phyloP scores from a whole-genome alignment of 75 land plant species.

The Sequoiadendron giganteum region DNA sequence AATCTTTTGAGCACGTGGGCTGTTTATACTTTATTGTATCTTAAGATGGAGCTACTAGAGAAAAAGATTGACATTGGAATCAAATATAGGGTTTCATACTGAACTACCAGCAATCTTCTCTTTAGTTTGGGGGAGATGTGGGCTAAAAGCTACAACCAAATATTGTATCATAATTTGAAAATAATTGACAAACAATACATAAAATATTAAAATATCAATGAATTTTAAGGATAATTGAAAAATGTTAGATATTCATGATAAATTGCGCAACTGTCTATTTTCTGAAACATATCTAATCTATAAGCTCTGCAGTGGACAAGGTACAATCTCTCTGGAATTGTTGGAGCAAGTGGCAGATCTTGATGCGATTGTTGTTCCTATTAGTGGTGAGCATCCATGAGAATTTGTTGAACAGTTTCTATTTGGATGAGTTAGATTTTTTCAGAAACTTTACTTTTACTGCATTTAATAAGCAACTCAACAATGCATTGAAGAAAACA shows the following conservation, averaged over 20 bases:
- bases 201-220: background rate
- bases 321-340: slow-evolving; percentile 79
- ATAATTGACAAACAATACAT: slow-evolving; percentile 1
- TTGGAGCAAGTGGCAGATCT: slow-evolving; percentile 76
- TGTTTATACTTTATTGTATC: background rate
- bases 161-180: background rate
- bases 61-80: background rate
- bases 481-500: background rate
- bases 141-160: background rate
- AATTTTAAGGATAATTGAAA: background rate
- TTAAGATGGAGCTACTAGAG: background rate
- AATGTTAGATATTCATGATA: background rate
- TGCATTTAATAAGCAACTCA: background rate
- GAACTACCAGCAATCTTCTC: background rate
- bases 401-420: slow-evolving; percentile 6
- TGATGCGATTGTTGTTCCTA: slow-evolving; percentile 83
- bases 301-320: slow-evolving; percentile 77
- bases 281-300: background rate
- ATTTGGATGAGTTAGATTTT: background rate
- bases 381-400: slow-evolving; percentile 64
- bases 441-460: background rate
- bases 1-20: background rate
- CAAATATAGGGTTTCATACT: background rate
- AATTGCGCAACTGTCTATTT: background rate
- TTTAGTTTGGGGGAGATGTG: background rate